These are phyloP conservation scores for Cadophora sp. DNA, from an alignment of 2,329 filamentous ascomycete species.

Conservation along the genomic window DNA sequence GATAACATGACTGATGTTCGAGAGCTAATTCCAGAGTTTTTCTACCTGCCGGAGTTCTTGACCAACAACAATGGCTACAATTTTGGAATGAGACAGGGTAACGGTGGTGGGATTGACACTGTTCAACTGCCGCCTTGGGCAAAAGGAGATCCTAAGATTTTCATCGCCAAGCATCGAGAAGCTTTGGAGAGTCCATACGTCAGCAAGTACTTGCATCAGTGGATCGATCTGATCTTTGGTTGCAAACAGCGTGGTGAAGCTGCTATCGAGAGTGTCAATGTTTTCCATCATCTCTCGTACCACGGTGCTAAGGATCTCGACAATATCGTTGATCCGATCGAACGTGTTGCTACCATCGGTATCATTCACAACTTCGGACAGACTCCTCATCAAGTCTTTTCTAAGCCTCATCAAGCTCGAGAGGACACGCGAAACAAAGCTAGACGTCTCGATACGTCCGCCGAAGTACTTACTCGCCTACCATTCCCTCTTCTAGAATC, in stretches of 20 bases:
- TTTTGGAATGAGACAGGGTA: slow-evolving; percentile 86
- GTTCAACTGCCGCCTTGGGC: slow-evolving; percentile 96
- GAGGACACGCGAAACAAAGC: slow-evolving; percentile 71
- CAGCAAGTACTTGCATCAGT: slow-evolving; percentile 85
- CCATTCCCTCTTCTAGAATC: slow-evolving; percentile 77
- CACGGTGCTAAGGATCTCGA: slow-evolving; percentile 93
- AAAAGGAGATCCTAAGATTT: slow-evolving; percentile 93
- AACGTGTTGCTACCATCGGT: slow-evolving; percentile 86
- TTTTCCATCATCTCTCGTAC: slow-evolving; percentile 96
- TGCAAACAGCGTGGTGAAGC: slow-evolving; percentile 93
- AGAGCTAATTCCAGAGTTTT: slow-evolving; percentile 96
- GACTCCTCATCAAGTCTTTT: slow-evolving; percentile 94
- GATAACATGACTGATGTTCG: slow-evolving; percentile 94
- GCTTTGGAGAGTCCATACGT: slow-evolving; percentile 94
- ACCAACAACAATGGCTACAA: slow-evolving; percentile 95
- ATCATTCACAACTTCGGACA: slow-evolving; percentile 99
- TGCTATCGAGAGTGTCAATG: slow-evolving; percentile 88
- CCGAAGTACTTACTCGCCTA: slow-evolving; percentile 77
- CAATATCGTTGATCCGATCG: slow-evolving; percentile 85
- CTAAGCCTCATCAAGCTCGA: slow-evolving; percentile 77
- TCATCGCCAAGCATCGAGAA: slow-evolving; percentile 94
- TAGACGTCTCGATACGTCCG: slow-evolving; percentile 77
- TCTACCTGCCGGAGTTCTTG: slow-evolving; percentile 93
- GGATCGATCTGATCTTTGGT: slow-evolving; percentile 97
- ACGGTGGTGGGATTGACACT: slow-evolving; percentile 79